Evolutionary conservation across 352 stramenopile species (phyloP), one percentile per base, ranked within the genome.

Genomic region (Pythium dissotocum): DNA sequence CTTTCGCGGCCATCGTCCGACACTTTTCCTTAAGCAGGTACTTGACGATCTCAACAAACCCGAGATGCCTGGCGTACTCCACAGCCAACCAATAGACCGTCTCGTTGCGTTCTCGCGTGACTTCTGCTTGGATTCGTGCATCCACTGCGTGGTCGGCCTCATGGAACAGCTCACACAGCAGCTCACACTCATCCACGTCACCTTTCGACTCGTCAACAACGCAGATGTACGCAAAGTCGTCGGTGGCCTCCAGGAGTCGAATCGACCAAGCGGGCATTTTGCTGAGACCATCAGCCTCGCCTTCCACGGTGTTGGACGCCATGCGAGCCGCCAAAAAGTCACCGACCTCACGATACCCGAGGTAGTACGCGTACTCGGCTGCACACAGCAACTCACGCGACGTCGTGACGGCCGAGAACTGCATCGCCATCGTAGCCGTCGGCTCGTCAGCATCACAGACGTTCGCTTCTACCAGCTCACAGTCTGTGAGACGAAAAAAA

Each of bases 31-130:
- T 67, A 21, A 75, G 57, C 58, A 75, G 38, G 26, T 65, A 61
- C 68, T 71, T 71, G 57, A 71, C 63, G 21, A 75, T 48, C 13
- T 71, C 63, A 1, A 67, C 57, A 46, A 71, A 71, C 4, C 68
- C 68, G 30, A 75, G 53, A 35, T 75, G 62, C 14, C 44, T 52
- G 6, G 68, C 68, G 16, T 65, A 64, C 53, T 75, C 63, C 35
- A 67, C 52, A 12, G 54, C 62, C 7, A 58, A 61, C 68, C 68
- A 75, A 18, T 4, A 24, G 12, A 61, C 63, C 1, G n/a, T 35
- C 2, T 65, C 10, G 6, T 9, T 32, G 18, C 21, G 48, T 26
- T 51, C 55, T 14, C 53, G 21, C 38, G 58, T 49, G 13, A 72
- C 69, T 0, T 61, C 32, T 0, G 69, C 69, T 13, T 69, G 13